These are phyloP conservation scores for Earliella scabrosa DNA, from an alignment of 1,284 basidiomycete genomes.

Conservation along the genomic window DNA sequence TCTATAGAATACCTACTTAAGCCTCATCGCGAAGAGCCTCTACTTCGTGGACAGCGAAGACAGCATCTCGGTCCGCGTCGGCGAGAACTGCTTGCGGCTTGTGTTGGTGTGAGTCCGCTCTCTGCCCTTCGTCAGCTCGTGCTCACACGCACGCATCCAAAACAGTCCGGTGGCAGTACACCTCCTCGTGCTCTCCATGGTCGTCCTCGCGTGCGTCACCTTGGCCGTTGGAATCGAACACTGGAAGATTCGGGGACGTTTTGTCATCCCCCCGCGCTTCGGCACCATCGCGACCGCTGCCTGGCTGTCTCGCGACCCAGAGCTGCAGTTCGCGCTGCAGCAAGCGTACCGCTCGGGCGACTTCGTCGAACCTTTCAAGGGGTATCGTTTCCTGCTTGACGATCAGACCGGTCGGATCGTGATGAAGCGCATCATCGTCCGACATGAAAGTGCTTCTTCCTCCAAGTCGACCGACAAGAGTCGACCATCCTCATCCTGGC, in stretches of 20 bases:
- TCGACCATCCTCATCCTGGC: no score
- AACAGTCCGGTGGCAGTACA: no score
- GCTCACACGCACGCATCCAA: not conserved
- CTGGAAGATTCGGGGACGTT: not conserved
- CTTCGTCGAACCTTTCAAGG: not conserved
- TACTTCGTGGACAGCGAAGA: slow-evolving; percentile 48
- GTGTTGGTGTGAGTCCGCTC: slow-evolving; percentile 45
- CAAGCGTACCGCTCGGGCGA: not conserved
- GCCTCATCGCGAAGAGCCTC: slow-evolving; percentile 50
- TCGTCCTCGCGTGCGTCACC: not conserved
- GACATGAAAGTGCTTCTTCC: no score
- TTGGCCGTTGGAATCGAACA: not conserved
- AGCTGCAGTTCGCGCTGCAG: not conserved
- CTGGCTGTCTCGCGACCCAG: not conserved
- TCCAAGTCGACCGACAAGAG: no score
- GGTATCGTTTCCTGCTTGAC: not conserved
- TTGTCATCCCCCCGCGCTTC: not conserved
- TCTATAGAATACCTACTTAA: slow-evolving; percentile 49
- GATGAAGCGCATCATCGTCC: not conserved
- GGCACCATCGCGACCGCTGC: not conserved
- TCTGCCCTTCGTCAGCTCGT: not conserved
- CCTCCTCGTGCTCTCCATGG: not conserved
- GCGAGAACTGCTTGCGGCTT: slow-evolving; percentile 47
- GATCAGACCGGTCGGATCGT: not conserved
- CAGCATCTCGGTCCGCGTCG: slow-evolving; percentile 43